These are phyloP conservation scores for Solanum chaucha DNA, from an alignment of 257 asterid species.

Conservation along the genomic window DNA sequence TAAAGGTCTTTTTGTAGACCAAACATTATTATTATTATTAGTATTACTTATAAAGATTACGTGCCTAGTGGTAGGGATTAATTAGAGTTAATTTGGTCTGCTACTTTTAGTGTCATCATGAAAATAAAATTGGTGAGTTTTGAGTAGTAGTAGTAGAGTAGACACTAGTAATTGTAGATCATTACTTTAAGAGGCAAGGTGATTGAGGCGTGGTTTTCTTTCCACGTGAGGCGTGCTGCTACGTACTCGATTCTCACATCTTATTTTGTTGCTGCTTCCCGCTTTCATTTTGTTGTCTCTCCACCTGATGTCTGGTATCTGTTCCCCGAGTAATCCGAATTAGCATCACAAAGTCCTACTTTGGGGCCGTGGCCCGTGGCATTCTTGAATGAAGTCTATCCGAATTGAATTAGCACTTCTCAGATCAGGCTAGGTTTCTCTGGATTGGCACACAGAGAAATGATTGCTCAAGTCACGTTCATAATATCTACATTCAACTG, in stretches of 20 bases:
- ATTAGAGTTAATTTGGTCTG: not conserved
- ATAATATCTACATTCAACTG: not conserved
- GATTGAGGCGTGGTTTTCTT: not conserved
- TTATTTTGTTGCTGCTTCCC: not conserved
- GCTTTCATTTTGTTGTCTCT: too few relatives aligned
- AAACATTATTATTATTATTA: not conserved
- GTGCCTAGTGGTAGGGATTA: not conserved
- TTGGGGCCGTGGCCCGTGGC: not conserved
- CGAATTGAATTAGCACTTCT: not conserved
- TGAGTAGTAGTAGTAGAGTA: too few relatives aligned
- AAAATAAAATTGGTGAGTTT: not conserved
- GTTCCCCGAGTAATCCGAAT: not conserved
- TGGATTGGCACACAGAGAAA: too few relatives aligned
- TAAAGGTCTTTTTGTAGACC: not conserved
- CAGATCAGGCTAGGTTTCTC: not conserved
- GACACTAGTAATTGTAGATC: too few relatives aligned
- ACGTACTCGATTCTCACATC: not conserved
- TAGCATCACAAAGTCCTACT: not conserved
- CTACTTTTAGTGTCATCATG: not conserved
- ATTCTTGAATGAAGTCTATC: too few relatives aligned
- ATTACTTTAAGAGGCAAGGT: not conserved
- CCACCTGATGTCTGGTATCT: too few relatives aligned
- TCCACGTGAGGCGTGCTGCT: not conserved
- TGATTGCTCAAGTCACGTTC: not conserved
- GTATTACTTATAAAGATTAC: not conserved